These are phyloP conservation scores for Biancaea sappan DNA, from an alignment of 306 rosid species.

Conservation along the genomic window DNA sequence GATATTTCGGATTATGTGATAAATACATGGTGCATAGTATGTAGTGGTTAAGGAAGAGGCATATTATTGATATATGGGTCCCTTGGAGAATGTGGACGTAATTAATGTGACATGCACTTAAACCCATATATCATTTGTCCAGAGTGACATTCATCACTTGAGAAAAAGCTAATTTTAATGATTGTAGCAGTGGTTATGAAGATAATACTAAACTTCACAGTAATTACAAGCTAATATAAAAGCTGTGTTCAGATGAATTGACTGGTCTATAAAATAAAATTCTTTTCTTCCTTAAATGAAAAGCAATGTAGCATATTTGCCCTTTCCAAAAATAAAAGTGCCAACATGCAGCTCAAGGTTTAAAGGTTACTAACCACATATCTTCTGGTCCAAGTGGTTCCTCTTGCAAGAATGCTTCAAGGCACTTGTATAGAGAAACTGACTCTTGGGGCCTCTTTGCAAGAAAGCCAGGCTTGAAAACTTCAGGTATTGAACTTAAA, in stretches of 20 bases:
- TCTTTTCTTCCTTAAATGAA: slow-evolving; percentile 26
- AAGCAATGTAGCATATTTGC: slow-evolving; percentile 10
- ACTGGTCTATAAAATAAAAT: slow-evolving; percentile 14
- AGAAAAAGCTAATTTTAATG: slow-evolving; percentile 5
- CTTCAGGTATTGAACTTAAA: slow-evolving; percentile 80
- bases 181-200: slow-evolving; percentile 13
- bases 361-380: slow-evolving; percentile 80
- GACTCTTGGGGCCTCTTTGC: slow-evolving; percentile 81
- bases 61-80: slow-evolving; percentile 3
- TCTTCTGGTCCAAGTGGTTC: slow-evolving; percentile 99
- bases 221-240: slow-evolving; percentile 20
- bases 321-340: slow-evolving; percentile 16
- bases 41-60: background rate
- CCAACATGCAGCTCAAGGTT: slow-evolving; percentile 24
- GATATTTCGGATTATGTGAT: background rate
- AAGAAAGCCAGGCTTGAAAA: slow-evolving; percentile 73
- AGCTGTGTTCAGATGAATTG: background rate
- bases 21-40: background rate
- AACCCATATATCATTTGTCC: background rate
- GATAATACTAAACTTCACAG: background rate
- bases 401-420: slow-evolving; percentile 95
- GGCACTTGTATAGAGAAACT: slow-evolving; percentile 88
- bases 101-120: slow-evolving; percentile 6
- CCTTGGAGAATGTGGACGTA: background rate
- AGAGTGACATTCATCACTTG: background rate